Evolutionary conservation across 345 rosid genomes (phyloP).

Genomic region (Populus simonii): DNA sequence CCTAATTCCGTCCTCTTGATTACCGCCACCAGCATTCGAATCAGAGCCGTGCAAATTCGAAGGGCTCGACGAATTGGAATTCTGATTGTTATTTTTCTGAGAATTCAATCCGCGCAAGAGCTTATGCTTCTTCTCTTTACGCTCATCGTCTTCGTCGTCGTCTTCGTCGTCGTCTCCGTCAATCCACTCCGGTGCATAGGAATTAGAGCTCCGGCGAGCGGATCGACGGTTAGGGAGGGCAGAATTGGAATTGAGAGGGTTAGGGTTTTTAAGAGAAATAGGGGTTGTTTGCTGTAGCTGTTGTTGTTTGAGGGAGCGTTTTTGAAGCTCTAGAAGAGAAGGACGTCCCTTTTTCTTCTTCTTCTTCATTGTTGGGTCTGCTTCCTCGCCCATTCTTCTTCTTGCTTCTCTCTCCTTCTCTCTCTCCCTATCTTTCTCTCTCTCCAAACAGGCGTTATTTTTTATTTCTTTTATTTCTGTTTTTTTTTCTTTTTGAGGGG

Average conservation of each 20-base stretch:
- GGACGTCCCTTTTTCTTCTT: slow-evolving; percentile 97
- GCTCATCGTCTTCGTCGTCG: slow-evolving; percentile 76
- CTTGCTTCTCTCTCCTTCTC: background rate
- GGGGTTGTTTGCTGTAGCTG: slow-evolving; percentile 21
- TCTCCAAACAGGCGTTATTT: slow-evolving; percentile 31
- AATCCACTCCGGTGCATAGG: slow-evolving; percentile 30
- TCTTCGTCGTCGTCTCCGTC: slow-evolving; percentile 9
- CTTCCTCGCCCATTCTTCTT: too few relatives aligned
- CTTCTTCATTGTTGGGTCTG: too few relatives aligned
- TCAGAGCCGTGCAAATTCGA: slow-evolving; percentile 34
- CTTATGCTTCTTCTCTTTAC: slow-evolving; percentile 66
- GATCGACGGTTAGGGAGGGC: slow-evolving; percentile 45
- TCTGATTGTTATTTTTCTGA: slow-evolving; percentile 26
- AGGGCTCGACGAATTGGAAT: background rate
- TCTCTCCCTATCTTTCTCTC: slow-evolving; percentile 14
- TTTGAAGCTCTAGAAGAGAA: slow-evolving; percentile 86
- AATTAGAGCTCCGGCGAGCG: slow-evolving; percentile 50
- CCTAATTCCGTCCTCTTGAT: slow-evolving; percentile 37
- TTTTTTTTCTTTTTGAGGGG: background rate
- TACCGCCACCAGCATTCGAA: slow-evolving; percentile 36
- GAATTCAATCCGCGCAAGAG: slow-evolving; percentile 64
- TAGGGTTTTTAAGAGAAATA: slow-evolving; percentile 48
- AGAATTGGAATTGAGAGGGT: slow-evolving; percentile 31
- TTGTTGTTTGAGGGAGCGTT: slow-evolving; percentile 64
- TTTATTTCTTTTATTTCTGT: slow-evolving; percentile 24